Base-by-base conservation (phyloP, 352 stramenopile genomes). In the Phytophthora sp. region DNA sequence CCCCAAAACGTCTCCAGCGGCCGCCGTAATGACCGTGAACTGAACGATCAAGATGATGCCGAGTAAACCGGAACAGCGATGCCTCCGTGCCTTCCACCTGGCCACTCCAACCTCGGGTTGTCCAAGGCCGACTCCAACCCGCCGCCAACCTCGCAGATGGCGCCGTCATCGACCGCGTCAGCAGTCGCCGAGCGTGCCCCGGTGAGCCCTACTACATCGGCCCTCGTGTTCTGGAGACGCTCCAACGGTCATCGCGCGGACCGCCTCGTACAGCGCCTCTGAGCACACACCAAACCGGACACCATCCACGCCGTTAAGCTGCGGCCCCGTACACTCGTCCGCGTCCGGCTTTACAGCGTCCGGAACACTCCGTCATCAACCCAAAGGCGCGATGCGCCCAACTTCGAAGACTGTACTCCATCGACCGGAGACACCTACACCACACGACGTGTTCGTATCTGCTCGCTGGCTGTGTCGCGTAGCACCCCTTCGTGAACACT, bases 401-500 rank as follows among this genome's bases (percentile, higher is more conserved):
- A 15, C n/a, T 7, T 16, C 20, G 2, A 5, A 46, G 7, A 7
- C 39, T 27, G 18, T 23, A 23, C 2, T 16, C 39, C 2, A 13
- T 27, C 39, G 18, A 26, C 8, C 7, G 7, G 2, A 15, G 39
- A 6, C 31, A 38, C 31, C 29, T 33, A 33, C 1, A 23, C 1
- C 36, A 20, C 36, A 42, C 3, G 41, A 31, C 2, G 23, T 31
- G 7, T 27, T 49, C 16, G 41, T 18, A 6, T 21, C 20, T 49
- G 18, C 21, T 15, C 13, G 23, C n/a, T 63, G 55, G 31, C 23
- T 23, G 7, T 46, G 13, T 11, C 2, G 6, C 2, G 44, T 64
- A 13, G 27, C 27, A 7, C 42, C 49, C 31, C 23, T 55, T 18
- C 42, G 42, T 2, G 42, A 63, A 16, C 55, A 55, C 2, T 63